Base-by-base conservation (phyloP, 2,329 filamentous ascomycete species). In the Venturiaceae sp. region DNA sequence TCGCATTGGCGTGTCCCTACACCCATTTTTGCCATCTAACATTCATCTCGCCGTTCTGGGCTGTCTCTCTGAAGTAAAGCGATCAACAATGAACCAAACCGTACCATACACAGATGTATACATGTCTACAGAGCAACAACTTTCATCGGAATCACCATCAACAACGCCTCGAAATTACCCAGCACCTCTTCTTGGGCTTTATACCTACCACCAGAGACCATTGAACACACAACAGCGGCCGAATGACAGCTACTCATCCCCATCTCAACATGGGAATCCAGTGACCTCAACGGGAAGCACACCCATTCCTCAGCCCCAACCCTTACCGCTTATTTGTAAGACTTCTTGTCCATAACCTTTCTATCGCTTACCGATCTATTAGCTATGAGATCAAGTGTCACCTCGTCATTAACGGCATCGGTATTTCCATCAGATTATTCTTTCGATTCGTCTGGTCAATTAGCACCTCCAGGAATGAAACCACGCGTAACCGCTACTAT, bases 401-500 rank as follows among this genome's bases (percentile, higher is more conserved):
- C 28, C 32, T 28, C 32, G n/a, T 33, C 46, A 9, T 23, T 65
- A 1, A 54, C 63, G 5, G 63, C 58, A 21, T 56, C 64, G 2
- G 76, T 79, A 68, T 77, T 74, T 64, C 67, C 74, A 19, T 76
- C 67, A 4, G 50, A 77, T 52, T 80, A 81, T 63, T 75, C 80
- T 28, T 91, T 88, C 68, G 94, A 97, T 69, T 87, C 86, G 7
- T 94, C 90, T n/a, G 94, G 94, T 8, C 94, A 97, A 72, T 77
- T 95, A 60, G 89, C 91, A 19, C 94, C 94, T 8, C 88, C 89
- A 2, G 92, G 92, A 30, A 95, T 96, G 84, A 97, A 97, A 77
- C 94, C 94, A 21, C 82, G 92, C 62, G 94, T 99, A 30, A 97
- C 94, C 4, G 94, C 94, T 8, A 99, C 94, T 0, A 73, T 99